Evolutionary conservation across 2,329 filamentous ascomycete genomes (phyloP), one percentile per base, ranked within the genome.

Genomic region (Talaromyces pinophilus): DNA sequence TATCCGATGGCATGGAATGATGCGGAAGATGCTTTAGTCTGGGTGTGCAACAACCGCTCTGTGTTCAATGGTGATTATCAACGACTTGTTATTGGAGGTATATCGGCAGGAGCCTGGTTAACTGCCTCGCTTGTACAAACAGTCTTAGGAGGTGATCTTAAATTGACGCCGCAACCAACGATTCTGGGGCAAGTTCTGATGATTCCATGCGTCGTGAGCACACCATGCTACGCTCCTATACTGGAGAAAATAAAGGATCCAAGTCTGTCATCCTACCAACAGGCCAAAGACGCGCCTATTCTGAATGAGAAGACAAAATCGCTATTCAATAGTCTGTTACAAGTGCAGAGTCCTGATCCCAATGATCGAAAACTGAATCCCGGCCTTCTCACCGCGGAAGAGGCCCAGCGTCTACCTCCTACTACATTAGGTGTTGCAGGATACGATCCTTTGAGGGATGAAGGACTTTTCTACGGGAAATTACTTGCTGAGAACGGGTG

Each of bases 181-280:
- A 62, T 62, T 5, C 19, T 46, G 5, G 59, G 59, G 8, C 59
- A 48, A 28, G 59, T 62, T 15, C 10, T 62, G 42, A 48, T 62
- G 59, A 62, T 62, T n/a, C 59, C 59, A n/a, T 48, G 59, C 10
- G 28, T 62, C 7, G 40, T 62, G 1, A 19, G n/a, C n/a, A 22
- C 22, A 5, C 22, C 35, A 19, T 30, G 28, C 44, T 62, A 62
- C n/a, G 40, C 15, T 3, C 22, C 40, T 30, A 10, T 30, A 48
- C 59, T 48, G n/a, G 25, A 33, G 17, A 13, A 48, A 44, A 10
- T 62, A 2, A n/a, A 3, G 3, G n/a, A 48, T 22, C 25, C 42
- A 5, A 19, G 28, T 10, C 3, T 48, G 3, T 48, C 59, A 10
- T 48, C 40, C 1, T 33, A 30, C 22, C 15, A 30, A 33, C 59